These are phyloP conservation scores for Fusarium phyllophilum DNA, from an alignment of 2,329 filamentous ascomycete species.

Conservation along the genomic window DNA sequence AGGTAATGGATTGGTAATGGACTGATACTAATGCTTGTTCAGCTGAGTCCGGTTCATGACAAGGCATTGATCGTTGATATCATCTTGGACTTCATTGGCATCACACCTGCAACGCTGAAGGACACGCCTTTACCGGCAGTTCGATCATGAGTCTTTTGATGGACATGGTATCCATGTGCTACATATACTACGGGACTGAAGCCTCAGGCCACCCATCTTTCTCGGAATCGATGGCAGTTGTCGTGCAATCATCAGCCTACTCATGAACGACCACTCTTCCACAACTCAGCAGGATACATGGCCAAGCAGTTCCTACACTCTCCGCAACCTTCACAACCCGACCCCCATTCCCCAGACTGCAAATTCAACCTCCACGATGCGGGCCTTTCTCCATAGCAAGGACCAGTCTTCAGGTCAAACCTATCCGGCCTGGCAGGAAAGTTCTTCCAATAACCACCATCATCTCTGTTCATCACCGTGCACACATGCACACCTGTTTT, in stretches of 20 bases:
- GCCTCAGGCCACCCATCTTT: neutral
- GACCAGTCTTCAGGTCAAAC: conserved; percentile 27
- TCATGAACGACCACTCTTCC: conserved; percentile 1
- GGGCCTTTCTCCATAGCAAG: conserved; percentile 17
- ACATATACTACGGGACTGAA: neutral
- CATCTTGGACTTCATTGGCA: neutral
- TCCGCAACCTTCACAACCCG: conserved; percentile 25
- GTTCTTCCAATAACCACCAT: conserved; percentile 17
- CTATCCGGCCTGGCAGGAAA: conserved; percentile 24
- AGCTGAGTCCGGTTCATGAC: neutral
- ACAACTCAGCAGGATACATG: conserved; percentile 26
- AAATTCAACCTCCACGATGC: conserved; percentile 9
- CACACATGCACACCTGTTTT: conserved; percentile 14
- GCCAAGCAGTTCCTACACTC: conserved; percentile 18
- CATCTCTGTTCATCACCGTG: conserved; percentile 22
- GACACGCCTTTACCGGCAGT: neutral
- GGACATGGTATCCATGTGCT: neutral
- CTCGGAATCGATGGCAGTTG: too few species aligned
- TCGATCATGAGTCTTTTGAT: neutral
- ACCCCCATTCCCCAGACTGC: conserved; percentile 18
- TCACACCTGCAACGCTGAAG: neutral
- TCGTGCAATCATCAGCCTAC: too few species aligned
- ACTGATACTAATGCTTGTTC: neutral
- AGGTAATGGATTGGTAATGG: neutral
- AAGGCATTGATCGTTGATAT: neutral